phyloP scores from a whole-genome alignment of 257 asterid genomes.

The Craterostigma plantagineum region DNA sequence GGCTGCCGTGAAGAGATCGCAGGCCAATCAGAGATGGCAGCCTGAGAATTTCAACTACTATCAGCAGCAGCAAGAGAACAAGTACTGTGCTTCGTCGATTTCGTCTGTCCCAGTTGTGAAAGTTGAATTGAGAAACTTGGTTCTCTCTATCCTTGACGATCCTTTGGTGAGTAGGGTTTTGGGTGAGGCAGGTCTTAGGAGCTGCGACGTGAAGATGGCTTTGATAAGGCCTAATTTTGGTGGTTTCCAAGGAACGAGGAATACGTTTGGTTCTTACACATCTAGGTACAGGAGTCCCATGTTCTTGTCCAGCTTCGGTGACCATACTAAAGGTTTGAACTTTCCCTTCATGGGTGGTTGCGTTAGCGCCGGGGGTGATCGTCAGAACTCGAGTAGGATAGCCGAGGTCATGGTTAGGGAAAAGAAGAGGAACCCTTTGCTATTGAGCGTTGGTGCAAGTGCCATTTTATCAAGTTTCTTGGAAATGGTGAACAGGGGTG shows the following conservation, averaged over 20 bases:
- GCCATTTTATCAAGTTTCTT: slow-evolving; percentile 39
- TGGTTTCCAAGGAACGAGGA: slow-evolving; percentile 20
- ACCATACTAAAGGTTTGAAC: slow-evolving; percentile 18
- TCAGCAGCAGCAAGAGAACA: slow-evolving; percentile 40
- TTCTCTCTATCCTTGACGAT: slow-evolving; percentile 76
- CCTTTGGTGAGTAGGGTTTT: slow-evolving; percentile 78
- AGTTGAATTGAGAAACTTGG: slow-evolving; percentile 64
- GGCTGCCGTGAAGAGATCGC: slow-evolving; percentile 89
- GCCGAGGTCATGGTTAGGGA: slow-evolving; percentile 41
- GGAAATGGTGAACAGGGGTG: slow-evolving; percentile 22
- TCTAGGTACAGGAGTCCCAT: slow-evolving; percentile 42
- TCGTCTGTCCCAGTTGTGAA: slow-evolving; percentile 46
- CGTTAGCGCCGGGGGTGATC: slow-evolving; percentile 27
- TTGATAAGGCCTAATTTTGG: slow-evolving; percentile 30
- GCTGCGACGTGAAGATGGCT: slow-evolving; percentile 66
- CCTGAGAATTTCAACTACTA: slow-evolving; percentile 59
- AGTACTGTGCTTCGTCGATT: slow-evolving; percentile 14
- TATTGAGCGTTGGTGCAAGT: slow-evolving; percentile 44
- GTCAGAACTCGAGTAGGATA: slow-evolving; percentile 28
- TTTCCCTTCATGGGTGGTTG: slow-evolving; percentile 58
- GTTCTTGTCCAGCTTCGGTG: slow-evolving; percentile 27
- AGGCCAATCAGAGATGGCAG: slow-evolving; percentile 72
- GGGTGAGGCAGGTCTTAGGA: slow-evolving; percentile 79
- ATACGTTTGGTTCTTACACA: slow-evolving; percentile 35
- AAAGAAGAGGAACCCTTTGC: slow-evolving; percentile 43